Evolutionary conservation across 1,139 yeast species (phyloP).

Genomic region (Lodderomyces elongisporus): DNA sequence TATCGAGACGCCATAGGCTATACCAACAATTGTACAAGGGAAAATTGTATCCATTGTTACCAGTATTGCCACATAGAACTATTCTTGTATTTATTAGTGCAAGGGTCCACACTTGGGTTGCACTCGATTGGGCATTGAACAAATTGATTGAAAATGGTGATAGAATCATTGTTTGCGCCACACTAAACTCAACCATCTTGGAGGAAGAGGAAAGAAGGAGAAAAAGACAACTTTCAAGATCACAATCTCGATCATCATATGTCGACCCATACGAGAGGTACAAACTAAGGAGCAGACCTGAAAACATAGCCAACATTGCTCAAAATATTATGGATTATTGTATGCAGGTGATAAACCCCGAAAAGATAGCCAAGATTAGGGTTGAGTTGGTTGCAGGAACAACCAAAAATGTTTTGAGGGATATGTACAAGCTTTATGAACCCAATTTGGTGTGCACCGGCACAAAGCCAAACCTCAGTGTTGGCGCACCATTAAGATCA

Average conservation of each 20-base stretch:
- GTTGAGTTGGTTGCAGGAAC: slow-evolving; percentile 62
- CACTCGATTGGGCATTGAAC: slow-evolving; percentile 62
- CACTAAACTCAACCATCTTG: slow-evolving; percentile 19
- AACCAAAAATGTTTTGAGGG: slow-evolving; percentile 52
- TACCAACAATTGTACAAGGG: slow-evolving; percentile 36
- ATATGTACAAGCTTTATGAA: slow-evolving; percentile 57
- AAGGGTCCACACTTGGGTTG: slow-evolving; percentile 73
- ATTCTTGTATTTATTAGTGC: slow-evolving; percentile 65
- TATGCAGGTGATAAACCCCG: slow-evolving; percentile 43
- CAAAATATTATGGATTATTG: slow-evolving; percentile 44
- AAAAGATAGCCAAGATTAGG: slow-evolving; percentile 49
- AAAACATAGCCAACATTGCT: slow-evolving; percentile 29
- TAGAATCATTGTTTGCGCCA: slow-evolving; percentile 52
- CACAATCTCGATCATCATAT: slow-evolving; percentile 22
- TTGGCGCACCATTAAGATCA: slow-evolving; percentile 52
- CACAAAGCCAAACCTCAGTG: slow-evolving; percentile 44
- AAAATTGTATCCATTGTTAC: slow-evolving; percentile 25
- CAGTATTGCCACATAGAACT: slow-evolving; percentile 49
- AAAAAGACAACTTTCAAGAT: slow-evolving; percentile 14
- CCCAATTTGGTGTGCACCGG: slow-evolving; percentile 65
- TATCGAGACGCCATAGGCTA: slow-evolving; percentile 40
- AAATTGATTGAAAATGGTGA: slow-evolving; percentile 58
- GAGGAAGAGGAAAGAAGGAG: slow-evolving; percentile 5
- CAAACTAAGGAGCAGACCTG: slow-evolving; percentile 32
- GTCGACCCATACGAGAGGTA: slow-evolving; percentile 23